Evolutionary conservation across 2,329 filamentous ascomycete species (phyloP), one percentile per base, ranked within the genome.

Genomic region (Colletotrichum orchidophilum): DNA sequence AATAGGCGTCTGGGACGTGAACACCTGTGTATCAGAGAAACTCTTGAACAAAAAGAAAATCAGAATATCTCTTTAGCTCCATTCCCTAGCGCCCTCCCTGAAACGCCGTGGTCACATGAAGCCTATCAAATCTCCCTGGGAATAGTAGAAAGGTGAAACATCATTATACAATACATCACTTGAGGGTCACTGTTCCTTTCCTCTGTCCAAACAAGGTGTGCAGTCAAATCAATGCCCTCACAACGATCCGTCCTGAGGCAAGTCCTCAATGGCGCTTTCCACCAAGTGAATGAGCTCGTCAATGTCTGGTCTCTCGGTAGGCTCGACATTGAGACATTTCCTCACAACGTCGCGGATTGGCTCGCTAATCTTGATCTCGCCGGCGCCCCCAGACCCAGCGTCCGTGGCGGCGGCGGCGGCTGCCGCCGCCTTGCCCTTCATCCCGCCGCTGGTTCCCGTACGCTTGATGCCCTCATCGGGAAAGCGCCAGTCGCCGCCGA

Each of bases 401-500:
- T 72, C 74, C 1, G 76, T 76, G 3, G 74, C 74, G 6, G 74
- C n/a, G n/a, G n/a, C n/a, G n/a, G n/a, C n/a, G n/a, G n/a, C n/a
- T n/a, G n/a, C n/a, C n/a, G n/a, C 74, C 15, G 74, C 69, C 70
- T 70, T 70, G 52, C 72, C 75, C 74, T 79, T 78, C 33, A 76
- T 77, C 12, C 80, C 79, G n/a, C 79, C 74, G 53, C 71, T 73
- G 24, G 74, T 82, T 71, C 83, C 85, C 72, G 83, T 84, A 63
- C 83, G 82, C 77, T 83, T 85, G 68, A 83, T 80, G 0, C 92
- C 91, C 79, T 98, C 95, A 76, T 97, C 95, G 0, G 96, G 96
- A 81, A 98, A 99, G 62, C 95, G 88, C 96, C 96, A 99, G 82
- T 98, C 96, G 49, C 96, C 96, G 71, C 95, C 94, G 18, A 97